A percentile compares a stretch with the other conserved stretches of the same genome.
Evolutionary conservation across 1,139 yeast genomes (phyloP).

Genomic region (Pichia sp.): DNA sequence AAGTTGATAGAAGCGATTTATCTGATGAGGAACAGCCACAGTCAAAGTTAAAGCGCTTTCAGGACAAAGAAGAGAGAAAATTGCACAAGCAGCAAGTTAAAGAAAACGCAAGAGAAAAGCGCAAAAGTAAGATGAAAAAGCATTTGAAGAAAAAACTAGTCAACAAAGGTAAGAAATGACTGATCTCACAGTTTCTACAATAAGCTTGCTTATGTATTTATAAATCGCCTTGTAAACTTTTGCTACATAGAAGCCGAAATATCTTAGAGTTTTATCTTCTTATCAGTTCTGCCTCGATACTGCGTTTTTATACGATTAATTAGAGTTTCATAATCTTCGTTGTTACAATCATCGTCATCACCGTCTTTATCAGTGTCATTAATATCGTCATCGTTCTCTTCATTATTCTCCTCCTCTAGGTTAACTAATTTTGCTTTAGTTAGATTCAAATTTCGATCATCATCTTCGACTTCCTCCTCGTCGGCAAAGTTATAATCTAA

Average conservation of each 20-base stretch:
- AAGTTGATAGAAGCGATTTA: conserved; percentile 31
- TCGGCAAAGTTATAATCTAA: conserved; percentile 6
- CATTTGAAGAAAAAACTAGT: conserved; percentile 78
- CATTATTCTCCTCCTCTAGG: too few species aligned
- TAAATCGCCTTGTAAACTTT: too few species aligned
- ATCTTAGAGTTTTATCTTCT: neutral
- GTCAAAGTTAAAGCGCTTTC: conserved; percentile 69
- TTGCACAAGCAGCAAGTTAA: conserved; percentile 81
- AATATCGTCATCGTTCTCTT: too few species aligned
- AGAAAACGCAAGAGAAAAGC: conserved; percentile 78
- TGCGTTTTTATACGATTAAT: neutral
- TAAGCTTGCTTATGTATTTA: too few species aligned
- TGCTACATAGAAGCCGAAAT: too few species aligned
- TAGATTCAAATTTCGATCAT: too few species aligned
- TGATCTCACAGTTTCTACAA: neutral
- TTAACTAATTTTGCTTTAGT: too few species aligned
- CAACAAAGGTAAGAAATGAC: conserved; percentile 37
- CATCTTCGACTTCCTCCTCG: neutral
- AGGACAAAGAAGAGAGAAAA: conserved; percentile 81
- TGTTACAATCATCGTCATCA: neutral
- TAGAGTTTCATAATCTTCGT: conserved; percentile 1
- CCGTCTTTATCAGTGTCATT: neutral
- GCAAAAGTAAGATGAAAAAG: conserved; percentile 89
- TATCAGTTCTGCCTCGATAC: neutral
- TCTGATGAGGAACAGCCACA: conserved; percentile 29